phyloP scores from a whole-genome alignment of 2,329 filamentous ascomycete genomes.

The Xylariomycetidae sp. region DNA sequence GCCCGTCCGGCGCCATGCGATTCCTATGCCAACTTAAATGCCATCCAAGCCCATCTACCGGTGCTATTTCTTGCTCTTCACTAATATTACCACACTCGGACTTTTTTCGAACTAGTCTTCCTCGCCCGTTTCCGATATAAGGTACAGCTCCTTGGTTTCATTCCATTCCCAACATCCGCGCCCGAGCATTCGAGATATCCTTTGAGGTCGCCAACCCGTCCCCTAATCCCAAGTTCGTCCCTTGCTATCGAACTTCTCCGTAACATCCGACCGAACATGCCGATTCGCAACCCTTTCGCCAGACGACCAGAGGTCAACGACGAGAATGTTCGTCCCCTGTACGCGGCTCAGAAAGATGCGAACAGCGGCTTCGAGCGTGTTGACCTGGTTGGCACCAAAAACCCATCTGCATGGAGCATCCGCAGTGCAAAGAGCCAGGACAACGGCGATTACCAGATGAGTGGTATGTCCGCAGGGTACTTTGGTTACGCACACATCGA shows the following conservation, averaged over 20 bases:
- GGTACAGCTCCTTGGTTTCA: too few species aligned
- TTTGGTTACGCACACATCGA: conserved; percentile 52
- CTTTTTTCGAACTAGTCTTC: too few species aligned
- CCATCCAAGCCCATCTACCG: too few species aligned
- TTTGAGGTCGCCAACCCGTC: too few species aligned
- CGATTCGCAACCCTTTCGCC: conserved; percentile 63
- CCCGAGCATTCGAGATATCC: too few species aligned
- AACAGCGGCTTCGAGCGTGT: conserved; percentile 54
- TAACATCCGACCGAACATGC: conserved; percentile 43
- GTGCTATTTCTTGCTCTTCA: too few species aligned
- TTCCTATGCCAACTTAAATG: too few species aligned
- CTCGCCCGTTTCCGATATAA: too few species aligned
- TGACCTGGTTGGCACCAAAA: conserved; percentile 56
- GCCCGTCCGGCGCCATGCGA: too few species aligned
- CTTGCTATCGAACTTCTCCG: conserved; percentile 16
- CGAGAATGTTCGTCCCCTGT: conserved; percentile 44
- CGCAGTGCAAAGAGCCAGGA: conserved; percentile 55
- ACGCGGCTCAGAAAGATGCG: conserved; percentile 31
- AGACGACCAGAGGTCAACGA: conserved; percentile 48
- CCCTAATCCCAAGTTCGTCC: conserved; percentile 45
- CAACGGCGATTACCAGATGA: conserved; percentile 72
- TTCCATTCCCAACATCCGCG: too few species aligned
- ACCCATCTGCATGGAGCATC: conserved; percentile 56
- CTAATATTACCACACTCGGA: too few species aligned
- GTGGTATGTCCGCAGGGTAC: conserved; percentile 49